Evolutionary conservation across 2,329 filamentous ascomycete genomes (phyloP).

Genomic region (Xylariaceae sp.): DNA sequence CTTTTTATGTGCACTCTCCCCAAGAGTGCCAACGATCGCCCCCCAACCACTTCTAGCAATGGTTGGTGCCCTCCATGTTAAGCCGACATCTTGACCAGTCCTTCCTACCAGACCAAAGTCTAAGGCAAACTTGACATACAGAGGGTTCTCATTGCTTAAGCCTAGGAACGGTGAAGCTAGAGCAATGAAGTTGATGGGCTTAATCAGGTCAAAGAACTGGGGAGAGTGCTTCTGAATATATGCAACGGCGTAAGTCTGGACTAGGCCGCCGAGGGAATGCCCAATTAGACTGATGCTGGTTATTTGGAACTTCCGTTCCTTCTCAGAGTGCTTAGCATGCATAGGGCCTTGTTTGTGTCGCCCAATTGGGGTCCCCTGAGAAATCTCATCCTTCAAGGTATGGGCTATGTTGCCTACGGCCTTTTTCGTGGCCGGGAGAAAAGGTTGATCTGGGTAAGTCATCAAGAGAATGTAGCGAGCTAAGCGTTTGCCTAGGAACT

Average conservation of each 20-base stretch:
- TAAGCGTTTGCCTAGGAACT: constrained; percentile 90
- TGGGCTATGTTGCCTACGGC: constrained; percentile 40
- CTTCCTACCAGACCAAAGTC: constrained; percentile 96
- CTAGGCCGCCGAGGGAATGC: constrained; percentile 82
- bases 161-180: constrained; percentile 85
- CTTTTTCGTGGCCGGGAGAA: constrained; percentile 58
- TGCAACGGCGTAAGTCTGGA: constrained; percentile 91
- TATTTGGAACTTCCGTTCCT: constrained; percentile 65
- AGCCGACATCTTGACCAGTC: constrained; percentile 87
- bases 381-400: constrained; percentile 35
- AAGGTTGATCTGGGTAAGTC: constrained; percentile 92
- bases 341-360: constrained; percentile 59
- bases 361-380: constrained; percentile 41
- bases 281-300: constrained; percentile 94
- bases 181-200: constrained; percentile 84
- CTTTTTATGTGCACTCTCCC: constrained; percentile 58
- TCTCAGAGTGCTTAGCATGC: constrained; percentile 36
- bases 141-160: constrained; percentile 91
- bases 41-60: constrained; percentile 83
- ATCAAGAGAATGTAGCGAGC: constrained; percentile 85
- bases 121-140: constrained; percentile 94
- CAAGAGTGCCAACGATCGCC: constrained; percentile 76
- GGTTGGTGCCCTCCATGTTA: constrained; percentile 89
- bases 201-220: constrained; percentile 78
- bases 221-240: constrained; percentile 97